phyloP scores from a whole-genome alignment of 306 rosid genomes.

The Ormosia semicastrata region DNA sequence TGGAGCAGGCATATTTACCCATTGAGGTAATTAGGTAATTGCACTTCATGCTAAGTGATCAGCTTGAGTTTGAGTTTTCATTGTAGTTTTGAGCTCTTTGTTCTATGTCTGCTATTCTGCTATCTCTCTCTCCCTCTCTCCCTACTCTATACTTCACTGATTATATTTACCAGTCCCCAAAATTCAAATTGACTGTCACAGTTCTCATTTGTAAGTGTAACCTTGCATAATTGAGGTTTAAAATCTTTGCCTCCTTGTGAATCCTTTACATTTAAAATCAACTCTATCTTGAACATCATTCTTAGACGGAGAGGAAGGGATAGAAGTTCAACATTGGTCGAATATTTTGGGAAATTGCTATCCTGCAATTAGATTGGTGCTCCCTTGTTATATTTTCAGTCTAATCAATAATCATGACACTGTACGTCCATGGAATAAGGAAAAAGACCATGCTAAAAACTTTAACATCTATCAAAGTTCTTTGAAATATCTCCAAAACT shows the following conservation, averaged over 20 bases:
- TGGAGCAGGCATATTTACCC: slow-evolving; percentile 5
- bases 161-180: not conserved
- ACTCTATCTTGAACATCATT: slow-evolving; percentile 1
- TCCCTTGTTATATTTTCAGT: not conserved
- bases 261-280: not conserved
- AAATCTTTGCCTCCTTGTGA: no score
- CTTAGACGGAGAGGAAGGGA: not conserved
- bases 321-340: not conserved
- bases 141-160: not conserved
- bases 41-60: not conserved
- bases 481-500: not conserved
- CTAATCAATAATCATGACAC: not conserved
- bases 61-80: not conserved
- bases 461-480: not conserved
- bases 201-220: no score
- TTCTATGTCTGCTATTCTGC: not conserved
- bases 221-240: no score
- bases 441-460: not conserved
- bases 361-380: not conserved
- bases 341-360: not conserved
- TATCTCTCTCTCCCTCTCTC: no score
- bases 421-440: not conserved
- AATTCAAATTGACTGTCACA: not conserved
- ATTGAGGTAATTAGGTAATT: not conserved
- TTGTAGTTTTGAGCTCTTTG: not conserved